Conservation (phyloP, 805 yeast genomes). For the Maudiozyma turicensis region DNA sequence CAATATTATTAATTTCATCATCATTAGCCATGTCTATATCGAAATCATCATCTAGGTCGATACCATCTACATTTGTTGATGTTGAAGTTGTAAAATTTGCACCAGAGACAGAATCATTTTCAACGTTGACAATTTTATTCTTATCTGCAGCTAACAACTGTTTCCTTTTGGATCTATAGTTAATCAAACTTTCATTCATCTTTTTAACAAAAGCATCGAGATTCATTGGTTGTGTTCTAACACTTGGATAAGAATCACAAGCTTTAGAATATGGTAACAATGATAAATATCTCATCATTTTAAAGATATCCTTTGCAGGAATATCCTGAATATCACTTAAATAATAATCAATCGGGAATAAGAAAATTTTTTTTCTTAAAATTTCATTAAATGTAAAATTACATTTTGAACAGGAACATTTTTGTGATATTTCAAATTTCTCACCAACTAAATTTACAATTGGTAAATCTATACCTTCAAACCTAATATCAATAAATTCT, state of each 20-base stretch:
- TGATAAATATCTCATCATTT: slow-evolving; percentile 29
- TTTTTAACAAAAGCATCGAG: slow-evolving; percentile 21
- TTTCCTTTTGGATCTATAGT: slow-evolving; percentile 17
- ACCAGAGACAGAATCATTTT: not conserved
- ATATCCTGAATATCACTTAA: slow-evolving; percentile 22
- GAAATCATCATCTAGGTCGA: not conserved
- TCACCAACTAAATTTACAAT: slow-evolving; percentile 21
- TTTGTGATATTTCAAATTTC: slow-evolving; percentile 23
- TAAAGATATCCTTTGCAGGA: slow-evolving; percentile 30
- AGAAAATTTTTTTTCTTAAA: slow-evolving; percentile 26
- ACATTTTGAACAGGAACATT: slow-evolving; percentile 26
- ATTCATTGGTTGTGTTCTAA: slow-evolving; percentile 34
- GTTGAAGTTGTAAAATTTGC: not conserved
- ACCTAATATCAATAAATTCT: slow-evolving; percentile 33
- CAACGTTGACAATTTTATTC: not conserved
- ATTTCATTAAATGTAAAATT: slow-evolving; percentile 25
- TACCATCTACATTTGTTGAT: not conserved
- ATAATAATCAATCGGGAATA: slow-evolving; percentile 23
- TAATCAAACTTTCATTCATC: slow-evolving; percentile 20
- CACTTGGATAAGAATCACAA: slow-evolving; percentile 35
- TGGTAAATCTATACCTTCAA: slow-evolving; percentile 28
- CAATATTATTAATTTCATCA: slow-evolving; percentile 4
- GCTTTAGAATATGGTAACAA: slow-evolving; percentile 36
- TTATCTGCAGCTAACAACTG: slow-evolving; percentile 11
- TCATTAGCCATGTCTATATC: slow-evolving; percentile 1